Conservation (phyloP, 257 asterid genomes). For the Galeopsis tetrahit region DNA sequence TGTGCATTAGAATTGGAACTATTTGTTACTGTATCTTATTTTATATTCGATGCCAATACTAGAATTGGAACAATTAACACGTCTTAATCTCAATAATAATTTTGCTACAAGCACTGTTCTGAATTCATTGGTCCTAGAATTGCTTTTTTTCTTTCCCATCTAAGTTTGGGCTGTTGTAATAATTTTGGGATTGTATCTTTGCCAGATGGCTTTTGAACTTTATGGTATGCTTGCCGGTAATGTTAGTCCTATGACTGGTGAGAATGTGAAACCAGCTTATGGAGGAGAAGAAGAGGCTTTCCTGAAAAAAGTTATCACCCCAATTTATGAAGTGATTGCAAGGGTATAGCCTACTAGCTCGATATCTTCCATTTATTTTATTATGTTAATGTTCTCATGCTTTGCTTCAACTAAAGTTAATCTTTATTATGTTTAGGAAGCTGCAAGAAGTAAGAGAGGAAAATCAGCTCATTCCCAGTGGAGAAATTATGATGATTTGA, state of each 20-base stretch:
- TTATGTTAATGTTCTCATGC: background rate
- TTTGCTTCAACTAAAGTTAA: conserved; percentile 25
- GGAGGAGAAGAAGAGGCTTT: conserved; percentile 99
- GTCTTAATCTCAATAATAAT: background rate
- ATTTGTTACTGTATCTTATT: background rate
- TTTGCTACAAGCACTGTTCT: conserved; percentile 5
- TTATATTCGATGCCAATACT: background rate
- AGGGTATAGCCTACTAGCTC: conserved; percentile 52
- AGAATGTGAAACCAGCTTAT: conserved; percentile 97
- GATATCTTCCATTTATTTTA: conserved; percentile 24
- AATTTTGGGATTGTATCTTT: conserved; percentile 26
- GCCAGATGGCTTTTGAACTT: conserved; percentile 95
- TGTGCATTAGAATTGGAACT: background rate
- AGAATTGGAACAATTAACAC: background rate
- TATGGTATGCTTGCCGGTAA: conserved; percentile 98
- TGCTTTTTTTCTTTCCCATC: conserved; percentile 7
- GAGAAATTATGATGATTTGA: conserved; percentile 96
- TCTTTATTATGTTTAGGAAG: conserved; percentile 63
- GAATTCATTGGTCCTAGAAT: conserved; percentile 1
- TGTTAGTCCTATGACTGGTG: conserved; percentile 98
- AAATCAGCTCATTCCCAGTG: conserved; percentile 79
- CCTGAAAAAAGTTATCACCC: conserved; percentile 83
- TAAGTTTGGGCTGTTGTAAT: conserved; percentile 1
- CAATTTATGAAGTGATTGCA: conserved; percentile 93
- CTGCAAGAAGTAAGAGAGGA: conserved; percentile 60